Base-by-base conservation (phyloP, 768 basidiomycete species). In the Trametopsis cervina region DNA sequence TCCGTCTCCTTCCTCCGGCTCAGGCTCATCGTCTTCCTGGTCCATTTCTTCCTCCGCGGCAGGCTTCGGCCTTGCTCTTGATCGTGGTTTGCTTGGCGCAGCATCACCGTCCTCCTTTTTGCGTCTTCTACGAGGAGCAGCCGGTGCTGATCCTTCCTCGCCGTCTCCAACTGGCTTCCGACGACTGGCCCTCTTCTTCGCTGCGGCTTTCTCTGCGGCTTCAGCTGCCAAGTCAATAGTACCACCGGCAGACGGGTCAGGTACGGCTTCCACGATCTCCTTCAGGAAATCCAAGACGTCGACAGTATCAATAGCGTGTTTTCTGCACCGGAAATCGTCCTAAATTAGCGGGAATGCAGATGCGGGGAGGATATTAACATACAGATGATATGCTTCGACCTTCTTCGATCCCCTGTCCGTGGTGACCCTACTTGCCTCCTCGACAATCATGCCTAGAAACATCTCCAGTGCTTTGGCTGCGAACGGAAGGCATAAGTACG, bases 351-450 rank as follows among this genome's bases (percentile, higher is more conserved):
- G 39, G n/a, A 40, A 50, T 35, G 21, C 27, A 3, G 21, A 23
- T 13, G 33, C 23, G 49, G 20, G 40, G 39, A 33, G 44, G 38
- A n/a, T 39, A 42, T 21, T 47, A 15, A 83, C 91, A 54, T 56
- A 95, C 94, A 98, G 66, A 66, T 96, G 93, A 68, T 95, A 94
- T 0, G 84, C 82, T 57, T 95, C 91, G 41, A 98, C 81, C 61
- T 90, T 89, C 71, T 86, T 92, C 4, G 87, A 79, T 7, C 89
- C 87, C 40, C 91, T 74, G 36, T 82, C 76, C 1, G 72, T 52
- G 0, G 93, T 88, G 44, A 96, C 85, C 60, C 85, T 87, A 59
- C 79, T 78, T 11, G 89, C 76, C 57, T 93, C 83, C 18, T 89
- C 83, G 26, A 96, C 79, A 39, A 98, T 78, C 55, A 85, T 74